Conservation (phyloP, 2,329 filamentous ascomycete genomes). For the Pseudonectria buxi region DNA sequence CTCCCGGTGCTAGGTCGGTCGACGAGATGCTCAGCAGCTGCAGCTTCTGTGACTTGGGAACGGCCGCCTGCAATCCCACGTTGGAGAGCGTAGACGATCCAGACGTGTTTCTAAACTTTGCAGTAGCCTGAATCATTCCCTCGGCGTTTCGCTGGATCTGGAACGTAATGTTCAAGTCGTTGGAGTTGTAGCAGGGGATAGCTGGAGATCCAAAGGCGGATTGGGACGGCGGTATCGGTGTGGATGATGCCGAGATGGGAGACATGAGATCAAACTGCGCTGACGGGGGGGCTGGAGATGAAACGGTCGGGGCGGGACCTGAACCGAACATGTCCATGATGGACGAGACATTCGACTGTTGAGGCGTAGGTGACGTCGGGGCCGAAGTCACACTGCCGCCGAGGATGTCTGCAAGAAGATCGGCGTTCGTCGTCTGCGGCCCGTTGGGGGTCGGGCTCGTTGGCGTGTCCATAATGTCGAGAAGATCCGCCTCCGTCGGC, state of each 20-base stretch:
- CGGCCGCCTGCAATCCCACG: conserved; percentile 85
- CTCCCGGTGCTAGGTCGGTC: conserved; percentile 65
- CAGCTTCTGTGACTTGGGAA: conserved; percentile 92
- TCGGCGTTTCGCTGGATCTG: conserved; percentile 78
- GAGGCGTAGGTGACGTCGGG: conserved; percentile 40
- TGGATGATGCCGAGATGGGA: conserved; percentile 38
- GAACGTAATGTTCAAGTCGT: conserved; percentile 74
- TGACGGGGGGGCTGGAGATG: conserved; percentile 31
- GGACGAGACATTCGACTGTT: conserved; percentile 53
- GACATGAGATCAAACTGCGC: conserved; percentile 45
- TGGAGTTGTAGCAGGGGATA: conserved; percentile 76
- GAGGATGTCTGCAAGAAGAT: conserved; percentile 86
- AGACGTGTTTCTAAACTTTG: conserved; percentile 75
- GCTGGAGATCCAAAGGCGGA: conserved; percentile 41
- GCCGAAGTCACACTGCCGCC: conserved; percentile 57
- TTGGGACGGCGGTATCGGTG: conserved; percentile 35
- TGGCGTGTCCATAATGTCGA: conserved; percentile 85
- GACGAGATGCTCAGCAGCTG: conserved; percentile 87
- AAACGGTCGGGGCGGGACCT: conserved; percentile 31
- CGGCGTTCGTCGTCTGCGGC: conserved; percentile 63
- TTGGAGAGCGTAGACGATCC: conserved; percentile 58
- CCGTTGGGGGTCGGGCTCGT: conserved; percentile 43
- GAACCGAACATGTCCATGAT: conserved; percentile 86
- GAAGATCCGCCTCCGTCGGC: conserved; percentile 82
- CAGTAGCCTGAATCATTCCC: conserved; percentile 71